Percentiles rank a stretch among this genome's conserved stretches.
Evolutionary conservation across 257 asterid genomes (phyloP).

Genomic region (Perilla frutescens): DNA sequence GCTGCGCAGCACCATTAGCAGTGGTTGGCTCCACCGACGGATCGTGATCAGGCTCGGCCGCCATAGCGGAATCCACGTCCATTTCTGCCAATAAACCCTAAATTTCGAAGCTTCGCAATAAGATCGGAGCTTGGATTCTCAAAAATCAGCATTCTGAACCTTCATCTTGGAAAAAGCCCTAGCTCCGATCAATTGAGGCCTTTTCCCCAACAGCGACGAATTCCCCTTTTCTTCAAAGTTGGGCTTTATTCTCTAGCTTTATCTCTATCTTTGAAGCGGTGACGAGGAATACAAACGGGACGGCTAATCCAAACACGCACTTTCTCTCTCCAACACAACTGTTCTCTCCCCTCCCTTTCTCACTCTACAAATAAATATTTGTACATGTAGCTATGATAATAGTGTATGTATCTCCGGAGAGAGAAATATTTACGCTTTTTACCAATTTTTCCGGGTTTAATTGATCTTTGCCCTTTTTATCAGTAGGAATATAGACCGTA

Average conservation of each 20-base stretch:
- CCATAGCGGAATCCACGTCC: constrained; percentile 90
- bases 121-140: constrained; percentile 63
- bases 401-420: background rate
- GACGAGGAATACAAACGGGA: constrained; percentile 46
- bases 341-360: constrained; percentile 14
- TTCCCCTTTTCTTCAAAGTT: constrained; percentile 42
- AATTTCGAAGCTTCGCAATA: constrained; percentile 41
- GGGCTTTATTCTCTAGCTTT: constrained; percentile 28
- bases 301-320: constrained; percentile 54
- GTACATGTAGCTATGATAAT: background rate
- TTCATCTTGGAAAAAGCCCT: constrained; percentile 49
- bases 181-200: constrained; percentile 47
- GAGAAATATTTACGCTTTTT: background rate
- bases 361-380: constrained; percentile 18
- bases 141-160: constrained; percentile 52
- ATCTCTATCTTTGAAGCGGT: constrained; percentile 37
- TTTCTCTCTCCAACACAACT: constrained; percentile 45
- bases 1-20: constrained; percentile 46
- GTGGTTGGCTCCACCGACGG: constrained; percentile 42
- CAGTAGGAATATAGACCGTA: constrained; percentile 18
- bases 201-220: constrained; percentile 24
- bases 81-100: constrained; percentile 60
- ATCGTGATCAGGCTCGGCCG: constrained; percentile 74
- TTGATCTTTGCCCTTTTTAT: background rate
- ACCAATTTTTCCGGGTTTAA: constrained; percentile 8